A percentile compares a stretch with the other conserved stretches of the same genome.
phyloP scores from a whole-genome alignment of 495 filamentous ascomycete genomes.

The Penicillium mononematosum region DNA sequence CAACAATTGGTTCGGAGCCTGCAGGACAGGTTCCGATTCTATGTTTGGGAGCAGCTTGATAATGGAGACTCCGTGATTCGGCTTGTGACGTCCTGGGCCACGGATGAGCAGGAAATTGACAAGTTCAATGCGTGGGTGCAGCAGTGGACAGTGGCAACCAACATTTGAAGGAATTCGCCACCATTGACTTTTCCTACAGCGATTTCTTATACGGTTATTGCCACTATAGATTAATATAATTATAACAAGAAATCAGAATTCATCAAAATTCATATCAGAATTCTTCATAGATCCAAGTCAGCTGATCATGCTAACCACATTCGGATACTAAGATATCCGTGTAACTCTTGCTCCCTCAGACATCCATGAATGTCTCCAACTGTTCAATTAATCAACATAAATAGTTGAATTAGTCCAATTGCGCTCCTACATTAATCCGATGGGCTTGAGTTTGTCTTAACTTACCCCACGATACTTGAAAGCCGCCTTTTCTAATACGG shows the following conservation, averaged over 20 bases:
- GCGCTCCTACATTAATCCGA: conserved; percentile 10
- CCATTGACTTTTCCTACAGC: conserved; percentile 7
- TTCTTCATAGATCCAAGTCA: conserved; percentile 6
- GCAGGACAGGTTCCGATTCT: conserved; percentile 35
- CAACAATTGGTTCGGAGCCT: conserved; percentile 22
- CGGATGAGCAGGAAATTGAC: conserved; percentile 35
- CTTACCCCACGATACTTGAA: background rate
- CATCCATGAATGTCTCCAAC: background rate
- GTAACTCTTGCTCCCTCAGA: background rate
- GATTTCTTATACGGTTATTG: background rate
- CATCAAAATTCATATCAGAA: background rate
- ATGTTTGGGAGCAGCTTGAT: conserved; percentile 36
- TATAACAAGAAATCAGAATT: background rate
- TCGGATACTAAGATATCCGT: conserved; percentile 1
- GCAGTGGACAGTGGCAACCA: conserved; percentile 26
- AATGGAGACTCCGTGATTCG: conserved; percentile 28
- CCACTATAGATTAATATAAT: conserved; percentile 14
- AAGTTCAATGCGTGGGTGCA: conserved; percentile 35
- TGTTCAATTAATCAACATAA: background rate
- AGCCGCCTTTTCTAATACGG: background rate
- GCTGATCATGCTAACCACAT: conserved; percentile 10
- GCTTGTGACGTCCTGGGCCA: conserved; percentile 42
- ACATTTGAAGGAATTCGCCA: conserved; percentile 3
- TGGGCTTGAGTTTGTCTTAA: background rate
- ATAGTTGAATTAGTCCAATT: background rate